phyloP scores from a whole-genome alignment of 805 yeast genomes.

The Jamesozyma spencerorum region DNA sequence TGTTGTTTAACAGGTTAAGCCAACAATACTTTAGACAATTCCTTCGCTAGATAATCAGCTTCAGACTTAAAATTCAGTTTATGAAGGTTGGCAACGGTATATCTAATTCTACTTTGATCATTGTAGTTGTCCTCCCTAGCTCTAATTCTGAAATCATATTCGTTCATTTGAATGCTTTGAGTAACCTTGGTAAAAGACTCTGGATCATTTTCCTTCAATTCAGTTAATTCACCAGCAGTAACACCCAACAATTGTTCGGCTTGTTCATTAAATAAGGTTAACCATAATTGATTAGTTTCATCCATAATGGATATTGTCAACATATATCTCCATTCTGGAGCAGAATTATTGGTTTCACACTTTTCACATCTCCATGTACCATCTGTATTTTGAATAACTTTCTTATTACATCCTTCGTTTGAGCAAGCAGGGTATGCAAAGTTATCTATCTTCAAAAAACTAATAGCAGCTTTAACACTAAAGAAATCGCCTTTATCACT shows the following conservation, averaged over 20 bases:
- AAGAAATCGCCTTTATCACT: slow-evolving; percentile 76
- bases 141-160: slow-evolving; percentile 64
- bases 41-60: slow-evolving; percentile 43
- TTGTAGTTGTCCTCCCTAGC: slow-evolving; percentile 81
- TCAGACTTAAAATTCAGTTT: slow-evolving; percentile 51
- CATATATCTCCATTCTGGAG: slow-evolving; percentile 74
- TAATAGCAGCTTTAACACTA: slow-evolving; percentile 62
- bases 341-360: slow-evolving; percentile 60
- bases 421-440: slow-evolving; percentile 88
- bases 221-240: slow-evolving; percentile 48
- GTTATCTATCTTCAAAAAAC: slow-evolving; percentile 61
- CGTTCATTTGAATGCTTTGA: slow-evolving; percentile 49
- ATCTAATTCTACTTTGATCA: slow-evolving; percentile 67
- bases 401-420: slow-evolving; percentile 68
- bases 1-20: neutral
- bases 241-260: slow-evolving; percentile 61
- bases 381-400: slow-evolving; percentile 63
- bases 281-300: slow-evolving; percentile 74
- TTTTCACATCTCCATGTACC: slow-evolving; percentile 91
- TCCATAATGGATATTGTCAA: slow-evolving; percentile 72
- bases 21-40: slow-evolving; percentile 18
- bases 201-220: slow-evolving; percentile 39
- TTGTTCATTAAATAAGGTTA: slow-evolving; percentile 77
- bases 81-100: slow-evolving; percentile 49
- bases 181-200: slow-evolving; percentile 38